Conservation (phyloP, 1,139 yeast species). For the Yueomyces sp. region DNA sequence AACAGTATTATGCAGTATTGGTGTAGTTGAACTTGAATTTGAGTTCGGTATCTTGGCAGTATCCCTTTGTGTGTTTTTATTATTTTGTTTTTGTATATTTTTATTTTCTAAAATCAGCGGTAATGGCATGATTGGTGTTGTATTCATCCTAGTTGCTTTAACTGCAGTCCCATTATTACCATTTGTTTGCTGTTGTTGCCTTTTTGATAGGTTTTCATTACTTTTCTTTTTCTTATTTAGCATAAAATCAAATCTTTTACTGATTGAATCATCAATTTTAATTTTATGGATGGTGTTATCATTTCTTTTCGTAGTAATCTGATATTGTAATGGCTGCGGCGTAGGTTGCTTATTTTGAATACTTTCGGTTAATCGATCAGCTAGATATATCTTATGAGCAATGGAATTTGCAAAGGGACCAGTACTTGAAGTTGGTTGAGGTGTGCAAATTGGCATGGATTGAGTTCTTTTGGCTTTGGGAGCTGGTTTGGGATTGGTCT, state of each 20-base stretch:
- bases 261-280: slow-evolving; percentile 19
- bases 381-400: slow-evolving; percentile 30
- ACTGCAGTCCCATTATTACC: slow-evolving; percentile 1
- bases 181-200: slow-evolving; percentile 21
- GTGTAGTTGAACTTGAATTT: background rate
- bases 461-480: slow-evolving; percentile 55
- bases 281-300: slow-evolving; percentile 16
- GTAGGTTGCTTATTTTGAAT: slow-evolving; percentile 4
- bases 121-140: slow-evolving; percentile 7
- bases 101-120: slow-evolving; percentile 2
- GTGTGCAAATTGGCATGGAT: slow-evolving; percentile 46
- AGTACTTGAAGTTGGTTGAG: slow-evolving; percentile 27
- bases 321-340: slow-evolving; percentile 6
- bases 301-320: slow-evolving; percentile 6
- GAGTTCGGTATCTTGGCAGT: background rate
- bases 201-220: background rate
- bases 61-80: background rate
- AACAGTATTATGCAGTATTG: slow-evolving; percentile 3
- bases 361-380: slow-evolving; percentile 23
- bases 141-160: slow-evolving; percentile 8
- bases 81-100: background rate
- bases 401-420: slow-evolving; percentile 27
- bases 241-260: slow-evolving; percentile 24
- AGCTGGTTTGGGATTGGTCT: slow-evolving; percentile 27
- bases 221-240: slow-evolving; percentile 17